These are phyloP conservation scores for Abelmoschus esculentus DNA, from an alignment of 345 rosid genomes.

Conservation along the genomic window DNA sequence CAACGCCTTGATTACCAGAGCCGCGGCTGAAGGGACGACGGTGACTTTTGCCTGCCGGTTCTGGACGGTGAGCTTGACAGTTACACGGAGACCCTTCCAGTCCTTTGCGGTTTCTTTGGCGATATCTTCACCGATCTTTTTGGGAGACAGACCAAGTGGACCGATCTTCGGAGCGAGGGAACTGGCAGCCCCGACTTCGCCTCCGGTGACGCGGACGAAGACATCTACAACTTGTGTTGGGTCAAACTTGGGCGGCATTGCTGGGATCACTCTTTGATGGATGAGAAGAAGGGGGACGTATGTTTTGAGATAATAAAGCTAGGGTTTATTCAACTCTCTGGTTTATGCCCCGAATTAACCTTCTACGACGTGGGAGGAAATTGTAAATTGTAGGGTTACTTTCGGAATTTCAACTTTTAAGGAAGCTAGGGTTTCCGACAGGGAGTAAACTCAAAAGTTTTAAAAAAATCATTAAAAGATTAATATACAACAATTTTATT, in stretches of 20 bases:
- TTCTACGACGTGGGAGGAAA: neutral
- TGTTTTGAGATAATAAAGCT: neutral
- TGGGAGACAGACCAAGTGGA: neutral
- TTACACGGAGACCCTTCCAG: slow-evolving; percentile 65
- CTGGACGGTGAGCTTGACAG: slow-evolving; percentile 39
- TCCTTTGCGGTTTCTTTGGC: slow-evolving; percentile 68
- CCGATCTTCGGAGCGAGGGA: neutral
- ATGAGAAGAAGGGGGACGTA: neutral
- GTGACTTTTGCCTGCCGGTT: neutral
- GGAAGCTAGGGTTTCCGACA: too few relatives aligned
- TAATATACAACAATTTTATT: too few relatives aligned
- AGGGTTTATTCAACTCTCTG: neutral
- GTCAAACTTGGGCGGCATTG: neutral
- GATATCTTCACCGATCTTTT: slow-evolving; percentile 44
- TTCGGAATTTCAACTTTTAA: neutral
- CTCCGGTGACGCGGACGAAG: neutral
- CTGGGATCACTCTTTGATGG: neutral
- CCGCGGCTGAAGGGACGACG: neutral
- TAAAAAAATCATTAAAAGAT: too few relatives aligned
- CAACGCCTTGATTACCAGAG: neutral
- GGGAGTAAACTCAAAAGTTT: too few relatives aligned
- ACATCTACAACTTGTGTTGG: neutral
- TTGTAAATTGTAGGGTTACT: neutral
- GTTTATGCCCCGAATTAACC: neutral
- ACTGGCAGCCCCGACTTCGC: neutral